phyloP scores from a whole-genome alignment of 2,329 filamentous ascomycete species.

The Endoconidiophora polonica region DNA sequence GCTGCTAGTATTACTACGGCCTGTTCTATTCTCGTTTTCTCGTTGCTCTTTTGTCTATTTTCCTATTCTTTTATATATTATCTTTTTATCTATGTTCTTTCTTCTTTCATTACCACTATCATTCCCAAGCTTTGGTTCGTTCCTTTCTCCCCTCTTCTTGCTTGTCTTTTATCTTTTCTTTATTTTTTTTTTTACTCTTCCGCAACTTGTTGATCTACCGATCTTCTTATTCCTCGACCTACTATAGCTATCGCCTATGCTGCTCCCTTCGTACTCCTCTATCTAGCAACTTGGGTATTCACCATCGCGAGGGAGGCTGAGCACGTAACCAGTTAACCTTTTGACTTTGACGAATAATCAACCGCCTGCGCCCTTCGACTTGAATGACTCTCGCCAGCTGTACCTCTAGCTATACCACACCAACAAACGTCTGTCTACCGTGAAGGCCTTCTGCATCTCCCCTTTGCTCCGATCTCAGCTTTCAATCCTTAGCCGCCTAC shows the following conservation, averaged over 20 bases:
- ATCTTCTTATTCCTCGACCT: neutral
- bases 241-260: no score
- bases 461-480: no score
- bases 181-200: slow-evolving; percentile 6
- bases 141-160: slow-evolving; percentile 1
- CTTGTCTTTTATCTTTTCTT: slow-evolving; percentile 1
- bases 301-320: no score
- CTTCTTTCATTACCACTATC: neutral
- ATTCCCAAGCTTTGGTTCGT: neutral
- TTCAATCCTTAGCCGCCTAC: no score
- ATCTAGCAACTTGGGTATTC: no score
- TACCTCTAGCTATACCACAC: no score
- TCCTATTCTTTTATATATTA: neutral
- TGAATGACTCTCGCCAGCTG: no score
- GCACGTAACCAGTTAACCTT: neutral
- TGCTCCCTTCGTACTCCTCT: neutral
- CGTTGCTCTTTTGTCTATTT: neutral
- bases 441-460: no score
- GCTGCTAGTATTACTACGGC: neutral
- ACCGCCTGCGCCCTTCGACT: no score
- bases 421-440: no score
- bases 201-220: neutral
- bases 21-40: neutral
- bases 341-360: no score
- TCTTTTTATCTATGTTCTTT: neutral